phyloP scores from a whole-genome alignment of 192 early-diverging fungal genomes.

The Mortierella claussenii region DNA sequence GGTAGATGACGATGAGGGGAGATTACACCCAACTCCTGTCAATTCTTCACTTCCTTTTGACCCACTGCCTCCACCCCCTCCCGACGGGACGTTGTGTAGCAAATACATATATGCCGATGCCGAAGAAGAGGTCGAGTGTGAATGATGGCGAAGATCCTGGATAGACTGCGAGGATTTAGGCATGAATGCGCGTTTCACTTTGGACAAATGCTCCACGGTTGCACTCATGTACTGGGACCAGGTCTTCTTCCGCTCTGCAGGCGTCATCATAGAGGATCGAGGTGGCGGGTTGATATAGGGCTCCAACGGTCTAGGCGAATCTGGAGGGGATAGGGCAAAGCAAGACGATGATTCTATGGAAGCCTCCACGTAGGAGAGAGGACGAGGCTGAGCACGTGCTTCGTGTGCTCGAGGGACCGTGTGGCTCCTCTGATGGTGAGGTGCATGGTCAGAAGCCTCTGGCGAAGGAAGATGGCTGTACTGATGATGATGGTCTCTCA shows the following conservation, averaged over 20 bases:
- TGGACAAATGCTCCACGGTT: slow-evolving; percentile 36
- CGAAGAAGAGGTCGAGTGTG: slow-evolving; percentile 1
- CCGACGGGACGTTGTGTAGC: no score
- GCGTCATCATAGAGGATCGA: neutral
- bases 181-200: slow-evolving; percentile 33
- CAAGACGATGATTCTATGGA: slow-evolving; percentile 8
- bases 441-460: neutral
- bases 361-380: slow-evolving; percentile 8
- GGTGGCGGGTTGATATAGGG: slow-evolving; percentile 28
- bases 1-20: no score
- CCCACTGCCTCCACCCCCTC: no score
- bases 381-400: slow-evolving; percentile 1
- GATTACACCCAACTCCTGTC: no score
- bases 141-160: slow-evolving; percentile 12
- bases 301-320: slow-evolving; percentile 22
- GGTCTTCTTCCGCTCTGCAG: slow-evolving; percentile 22
- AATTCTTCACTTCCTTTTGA: no score
- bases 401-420: slow-evolving; percentile 9
- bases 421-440: slow-evolving; percentile 18
- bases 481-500: neutral
- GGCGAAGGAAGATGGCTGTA: neutral
- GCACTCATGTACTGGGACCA: slow-evolving; percentile 41
- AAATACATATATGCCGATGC: neutral
- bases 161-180: slow-evolving; percentile 14
- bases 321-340: slow-evolving; percentile 21